Base-by-base conservation (phyloP, 768 basidiomycete species). In the Suillus subaureus region DNA sequence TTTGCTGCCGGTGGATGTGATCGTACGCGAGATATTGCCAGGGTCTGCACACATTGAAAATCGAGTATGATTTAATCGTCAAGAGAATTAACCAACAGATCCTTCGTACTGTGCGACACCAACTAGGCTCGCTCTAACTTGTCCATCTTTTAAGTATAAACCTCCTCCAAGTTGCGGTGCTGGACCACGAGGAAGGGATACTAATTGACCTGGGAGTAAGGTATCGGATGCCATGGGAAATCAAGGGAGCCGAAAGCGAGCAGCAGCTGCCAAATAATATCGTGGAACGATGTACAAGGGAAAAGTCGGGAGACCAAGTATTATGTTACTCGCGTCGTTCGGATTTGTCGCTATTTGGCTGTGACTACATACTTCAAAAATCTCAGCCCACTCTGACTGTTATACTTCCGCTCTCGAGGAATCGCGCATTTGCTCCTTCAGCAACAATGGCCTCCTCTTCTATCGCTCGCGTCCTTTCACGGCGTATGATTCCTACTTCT, bases 201-300 rank as follows among this genome's bases (percentile, higher is more conserved):
- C 82, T 11, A 90, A 91, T 78, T 96, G 94, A 9, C 94, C 94
- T 63, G 94, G 94, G 6, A 96, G 80, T 45, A 92, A 78, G 23
- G 72, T 69, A 63, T 75, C 67, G 47, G 75, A 71, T 33, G 73
- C 66, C 78, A 81, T 81, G 51, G 62, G 52, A 52, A 62, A 45
- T 49, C 18, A 31, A n/a, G 40, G 21, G 39, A 49, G 23, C 68
- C 45, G 40, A 60, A 60, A 60, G 40, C 26, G 58, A 60, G 26
- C 62, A 54, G 39, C 35, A 42, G 39, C 51, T 40, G 39, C 5
- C 39, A 40, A 40, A 40, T 40, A 40, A 40, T 40, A 40, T 15
- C 56, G 42, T 52, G 52, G 43, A n/a, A 45, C 37, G 58, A 39
- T 23, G 51, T 51, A 16, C 26, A 51, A 63, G 68, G 68, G 54